Conservation (phyloP, 495 filamentous ascomycete species). For the Rusavskia elegans region DNA sequence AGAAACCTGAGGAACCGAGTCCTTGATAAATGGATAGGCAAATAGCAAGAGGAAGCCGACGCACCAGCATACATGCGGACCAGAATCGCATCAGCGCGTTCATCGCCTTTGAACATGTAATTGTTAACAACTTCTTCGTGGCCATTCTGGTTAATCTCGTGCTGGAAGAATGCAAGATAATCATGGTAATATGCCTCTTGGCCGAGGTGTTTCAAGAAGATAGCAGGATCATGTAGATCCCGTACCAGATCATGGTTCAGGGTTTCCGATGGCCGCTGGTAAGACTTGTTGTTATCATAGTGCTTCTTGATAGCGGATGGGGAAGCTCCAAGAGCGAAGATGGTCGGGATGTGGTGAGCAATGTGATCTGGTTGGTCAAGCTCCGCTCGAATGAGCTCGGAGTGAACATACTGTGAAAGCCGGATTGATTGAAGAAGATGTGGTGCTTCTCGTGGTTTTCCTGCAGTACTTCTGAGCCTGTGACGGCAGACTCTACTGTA, state of each 20-base stretch:
- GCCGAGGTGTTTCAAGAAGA: constrained; percentile 36
- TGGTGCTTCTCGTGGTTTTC: constrained; percentile 61
- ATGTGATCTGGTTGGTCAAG: constrained; percentile 37
- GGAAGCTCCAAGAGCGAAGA: constrained; percentile 58
- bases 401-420: constrained; percentile 46
- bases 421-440: constrained; percentile 55
- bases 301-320: constrained; percentile 35
- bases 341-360: constrained; percentile 54
- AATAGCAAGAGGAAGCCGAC: constrained; percentile 2
- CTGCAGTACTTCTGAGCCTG: constrained; percentile 49
- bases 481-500: constrained; percentile 40
- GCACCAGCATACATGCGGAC: constrained; percentile 38
- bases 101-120: constrained; percentile 48
- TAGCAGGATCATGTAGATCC: constrained; percentile 33
- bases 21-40: neutral
- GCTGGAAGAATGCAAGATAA: constrained; percentile 57
- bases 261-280: constrained; percentile 38
- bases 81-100: constrained; percentile 45
- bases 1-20: constrained; percentile 32
- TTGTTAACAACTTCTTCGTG: constrained; percentile 41
- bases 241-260: constrained; percentile 27
- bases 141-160: constrained; percentile 48
- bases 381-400: constrained; percentile 1
- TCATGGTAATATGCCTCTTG: constrained; percentile 42
- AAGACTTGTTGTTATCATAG: constrained; percentile 41